Conservation (phyloP, 352 stramenopile genomes). For the Aphanomyces euteiches region DNA sequence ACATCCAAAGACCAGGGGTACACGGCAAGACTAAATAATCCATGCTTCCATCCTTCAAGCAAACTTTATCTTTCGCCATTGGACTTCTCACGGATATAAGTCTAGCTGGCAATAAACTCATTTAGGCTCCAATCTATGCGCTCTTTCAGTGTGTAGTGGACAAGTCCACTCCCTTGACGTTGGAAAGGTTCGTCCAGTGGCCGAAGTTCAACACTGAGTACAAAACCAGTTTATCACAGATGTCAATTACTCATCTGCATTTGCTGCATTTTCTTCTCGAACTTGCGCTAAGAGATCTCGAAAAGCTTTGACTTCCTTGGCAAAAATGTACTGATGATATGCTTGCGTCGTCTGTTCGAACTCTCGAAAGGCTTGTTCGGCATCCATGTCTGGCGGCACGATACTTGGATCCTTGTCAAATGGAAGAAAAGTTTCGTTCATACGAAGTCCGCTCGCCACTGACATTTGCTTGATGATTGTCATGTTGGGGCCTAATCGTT, state of each 20-base stretch:
- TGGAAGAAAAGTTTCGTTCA: conserved; percentile 22
- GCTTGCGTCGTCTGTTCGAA: conserved; percentile 25
- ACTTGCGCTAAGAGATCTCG: conserved; percentile 21
- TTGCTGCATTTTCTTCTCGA: conserved; percentile 16
- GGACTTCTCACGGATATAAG: no score
- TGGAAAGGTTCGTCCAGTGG: no score
- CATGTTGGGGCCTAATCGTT: conserved; percentile 4
- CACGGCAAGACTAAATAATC: no score
- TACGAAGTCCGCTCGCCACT: conserved; percentile 21
- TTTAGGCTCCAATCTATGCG: no score
- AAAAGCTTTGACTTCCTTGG: conserved; percentile 18
- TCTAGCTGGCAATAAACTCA: no score
- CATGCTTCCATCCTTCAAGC: no score
- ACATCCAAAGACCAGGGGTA: no score
- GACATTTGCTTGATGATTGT: conserved; percentile 29
- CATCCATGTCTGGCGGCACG: background rate
- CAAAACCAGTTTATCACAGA: background rate
- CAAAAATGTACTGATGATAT: conserved; percentile 27
- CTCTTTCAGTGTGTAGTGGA: no score
- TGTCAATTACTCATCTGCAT: background rate
- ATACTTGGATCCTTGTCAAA: conserved; percentile 21
- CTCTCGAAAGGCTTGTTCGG: conserved; percentile 5
- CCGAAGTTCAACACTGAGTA: no score
- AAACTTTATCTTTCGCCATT: no score
- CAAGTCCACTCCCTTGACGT: no score